Evolutionary conservation across 225 moss, liverwort and hornwort genomes (phyloP).

Genomic region (Sphagnum contortum): DNA sequence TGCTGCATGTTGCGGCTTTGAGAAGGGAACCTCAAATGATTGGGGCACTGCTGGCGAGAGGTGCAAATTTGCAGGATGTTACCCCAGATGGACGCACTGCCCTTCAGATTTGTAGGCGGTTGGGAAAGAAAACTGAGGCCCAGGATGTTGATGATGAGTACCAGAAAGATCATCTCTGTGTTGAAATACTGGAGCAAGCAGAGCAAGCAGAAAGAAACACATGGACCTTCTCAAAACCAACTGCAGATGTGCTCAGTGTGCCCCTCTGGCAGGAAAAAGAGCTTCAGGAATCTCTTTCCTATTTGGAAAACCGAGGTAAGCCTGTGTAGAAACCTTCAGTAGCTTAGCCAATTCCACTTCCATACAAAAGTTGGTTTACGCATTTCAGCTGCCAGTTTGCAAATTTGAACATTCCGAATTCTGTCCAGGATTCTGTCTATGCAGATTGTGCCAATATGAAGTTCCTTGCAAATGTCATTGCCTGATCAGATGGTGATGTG

Average conservation of each 20-base stretch:
- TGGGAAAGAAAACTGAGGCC: constrained; percentile 35
- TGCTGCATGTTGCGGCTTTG: constrained; percentile 80
- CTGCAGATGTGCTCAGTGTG: constrained; percentile 45
- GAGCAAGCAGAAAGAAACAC: constrained; percentile 7
- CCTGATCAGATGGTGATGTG: not conserved
- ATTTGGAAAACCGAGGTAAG: constrained; percentile 82
- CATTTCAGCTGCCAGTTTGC: too few species aligned
- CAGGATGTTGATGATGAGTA: constrained; percentile 19
- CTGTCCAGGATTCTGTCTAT: too few species aligned
- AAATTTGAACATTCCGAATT: too few species aligned
- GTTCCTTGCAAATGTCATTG: too few species aligned
- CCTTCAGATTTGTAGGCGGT: constrained; percentile 54
- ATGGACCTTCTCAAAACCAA: constrained; percentile 30
- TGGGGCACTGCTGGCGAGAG: constrained; percentile 57
- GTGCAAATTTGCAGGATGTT: constrained; percentile 36
- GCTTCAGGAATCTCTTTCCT: constrained; percentile 49
- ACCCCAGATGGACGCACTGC: constrained; percentile 61
- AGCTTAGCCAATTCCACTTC: too few species aligned
- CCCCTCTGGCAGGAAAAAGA: constrained; percentile 43
- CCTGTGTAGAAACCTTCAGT: not conserved
- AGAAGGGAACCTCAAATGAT: constrained; percentile 67
- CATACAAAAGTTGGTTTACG: too few species aligned
- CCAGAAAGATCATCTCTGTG: constrained; percentile 54
- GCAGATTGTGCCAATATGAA: too few species aligned
- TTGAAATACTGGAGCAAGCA: constrained; percentile 62